Evolutionary conservation across 2,329 filamentous ascomycete species (phyloP).

Genomic region (Epichloe sylvatica): DNA sequence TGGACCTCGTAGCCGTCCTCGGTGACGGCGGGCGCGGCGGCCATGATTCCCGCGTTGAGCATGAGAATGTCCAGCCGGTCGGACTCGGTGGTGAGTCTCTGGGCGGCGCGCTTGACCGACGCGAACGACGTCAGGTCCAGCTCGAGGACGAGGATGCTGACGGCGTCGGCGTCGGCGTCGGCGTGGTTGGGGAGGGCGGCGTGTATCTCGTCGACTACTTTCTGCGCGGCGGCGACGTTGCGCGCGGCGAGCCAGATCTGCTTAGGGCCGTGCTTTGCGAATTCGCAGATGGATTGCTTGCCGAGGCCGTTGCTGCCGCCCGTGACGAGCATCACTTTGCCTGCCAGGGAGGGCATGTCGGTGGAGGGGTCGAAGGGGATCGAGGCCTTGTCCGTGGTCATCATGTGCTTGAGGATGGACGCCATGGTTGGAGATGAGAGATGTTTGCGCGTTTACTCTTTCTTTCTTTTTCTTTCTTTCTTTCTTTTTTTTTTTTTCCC

Average conservation of each 20-base stretch:
- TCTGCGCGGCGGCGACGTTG: conserved; percentile 22
- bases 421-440: neutral
- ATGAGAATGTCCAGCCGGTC: conserved; percentile 30
- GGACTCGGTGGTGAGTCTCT: conserved; percentile 19
- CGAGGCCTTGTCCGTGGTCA: neutral
- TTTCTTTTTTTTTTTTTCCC: neutral
- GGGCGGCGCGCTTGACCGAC: conserved; percentile 27
- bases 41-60: conserved; percentile 33
- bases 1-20: conserved; percentile 34
- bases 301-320: conserved; percentile 74
- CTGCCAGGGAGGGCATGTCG: conserved; percentile 52
- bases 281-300: conserved; percentile 25
- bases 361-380: conserved; percentile 8
- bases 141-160: conserved; percentile 25
- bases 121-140: conserved; percentile 31
- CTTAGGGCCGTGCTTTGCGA: conserved; percentile 9
- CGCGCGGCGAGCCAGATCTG: conserved; percentile 17
- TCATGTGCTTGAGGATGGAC: neutral
- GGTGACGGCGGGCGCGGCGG: conserved; percentile 20
- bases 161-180: neutral
- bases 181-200: conserved; percentile 8
- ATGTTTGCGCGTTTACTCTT: neutral
- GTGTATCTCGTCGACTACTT: conserved; percentile 24
- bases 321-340: conserved; percentile 66
- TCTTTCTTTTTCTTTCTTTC: accelerated